Percentiles rank a stretch among this genome's conserved stretches.
phyloP scores from a whole-genome alignment of 2,329 filamentous ascomycete species.

The Arthrobotrys sinensis region DNA sequence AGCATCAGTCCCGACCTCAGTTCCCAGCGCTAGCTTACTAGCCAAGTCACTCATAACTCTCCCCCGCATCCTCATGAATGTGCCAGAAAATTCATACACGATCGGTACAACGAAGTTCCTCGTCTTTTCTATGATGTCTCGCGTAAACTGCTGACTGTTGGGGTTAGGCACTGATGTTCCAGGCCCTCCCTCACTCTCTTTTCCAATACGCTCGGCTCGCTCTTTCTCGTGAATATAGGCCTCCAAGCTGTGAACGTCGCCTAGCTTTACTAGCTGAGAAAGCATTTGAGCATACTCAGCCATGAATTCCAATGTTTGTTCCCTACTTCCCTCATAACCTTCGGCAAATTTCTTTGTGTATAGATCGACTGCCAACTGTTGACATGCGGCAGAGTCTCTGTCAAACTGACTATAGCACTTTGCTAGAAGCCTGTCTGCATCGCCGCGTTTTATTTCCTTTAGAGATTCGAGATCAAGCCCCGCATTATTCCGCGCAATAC shows the following conservation, averaged over 20 bases:
- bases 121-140: background rate
- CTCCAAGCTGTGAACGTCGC: background rate
- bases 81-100: background rate
- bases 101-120: slow-evolving; percentile 8
- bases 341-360: slow-evolving; percentile 1
- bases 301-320: background rate
- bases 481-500: background rate
- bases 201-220: background rate
- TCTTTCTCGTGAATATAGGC: background rate
- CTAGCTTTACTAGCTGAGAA: background rate
- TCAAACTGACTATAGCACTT: background rate
- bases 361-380: background rate
- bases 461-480: background rate
- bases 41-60: background rate
- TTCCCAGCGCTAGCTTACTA: background rate
- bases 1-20: background rate
- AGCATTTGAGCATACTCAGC: slow-evolving; percentile 5
- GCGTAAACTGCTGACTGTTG: background rate
- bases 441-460: background rate
- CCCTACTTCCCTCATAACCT: background rate
- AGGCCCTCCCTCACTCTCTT: background rate
- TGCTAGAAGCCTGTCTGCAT: background rate
- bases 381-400: background rate
- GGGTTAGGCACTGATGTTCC: background rate
- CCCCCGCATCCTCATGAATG: background rate